Percentiles rank a stretch among this genome's conserved stretches.
Evolutionary conservation across 1,284 basidiomycete species (phyloP).

Genomic region (Puccinia brachypodii): DNA sequence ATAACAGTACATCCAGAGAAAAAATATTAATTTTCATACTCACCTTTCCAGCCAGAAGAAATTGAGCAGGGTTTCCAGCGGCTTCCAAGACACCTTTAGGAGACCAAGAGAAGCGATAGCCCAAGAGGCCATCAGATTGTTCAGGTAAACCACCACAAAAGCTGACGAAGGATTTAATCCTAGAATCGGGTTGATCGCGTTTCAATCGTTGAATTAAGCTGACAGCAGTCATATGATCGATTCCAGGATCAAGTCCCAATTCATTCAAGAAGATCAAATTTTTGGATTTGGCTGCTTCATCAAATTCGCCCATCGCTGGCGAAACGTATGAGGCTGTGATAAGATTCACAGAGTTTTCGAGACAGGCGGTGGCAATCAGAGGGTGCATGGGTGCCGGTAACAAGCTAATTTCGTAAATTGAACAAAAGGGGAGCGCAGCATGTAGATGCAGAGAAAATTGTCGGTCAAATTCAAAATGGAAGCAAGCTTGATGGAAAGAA

Average conservation of each 20-base stretch:
- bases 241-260: slow-evolving; percentile 91
- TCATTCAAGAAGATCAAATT: slow-evolving; percentile 82
- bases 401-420: slow-evolving; percentile 63
- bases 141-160: slow-evolving; percentile 93
- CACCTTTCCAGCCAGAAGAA: slow-evolving; percentile 67
- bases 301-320: slow-evolving; percentile 70
- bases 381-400: slow-evolving; percentile 78
- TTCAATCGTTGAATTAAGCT: slow-evolving; percentile 68
- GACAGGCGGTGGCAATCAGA: slow-evolving; percentile 72
- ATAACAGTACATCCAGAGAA: slow-evolving; percentile 51
- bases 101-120: slow-evolving; percentile 95
- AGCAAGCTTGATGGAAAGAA: not conserved
- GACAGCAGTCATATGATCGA: slow-evolving; percentile 89
- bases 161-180: slow-evolving; percentile 72
- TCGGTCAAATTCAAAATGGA: not conserved
- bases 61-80: slow-evolving; percentile 73
- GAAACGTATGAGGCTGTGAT: slow-evolving; percentile 92
- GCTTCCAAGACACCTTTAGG: slow-evolving; percentile 83
- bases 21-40: slow-evolving; percentile 49
- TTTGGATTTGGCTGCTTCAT: slow-evolving; percentile 68
- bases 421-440: not conserved
- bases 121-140: slow-evolving; percentile 61
- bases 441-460: not conserved
- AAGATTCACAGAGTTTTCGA: slow-evolving; percentile 72
- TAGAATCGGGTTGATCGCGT: slow-evolving; percentile 62